Evolutionary conservation across 208 protist genomes (phyloP).

Genomic region (Vickermania spadyakhi): DNA sequence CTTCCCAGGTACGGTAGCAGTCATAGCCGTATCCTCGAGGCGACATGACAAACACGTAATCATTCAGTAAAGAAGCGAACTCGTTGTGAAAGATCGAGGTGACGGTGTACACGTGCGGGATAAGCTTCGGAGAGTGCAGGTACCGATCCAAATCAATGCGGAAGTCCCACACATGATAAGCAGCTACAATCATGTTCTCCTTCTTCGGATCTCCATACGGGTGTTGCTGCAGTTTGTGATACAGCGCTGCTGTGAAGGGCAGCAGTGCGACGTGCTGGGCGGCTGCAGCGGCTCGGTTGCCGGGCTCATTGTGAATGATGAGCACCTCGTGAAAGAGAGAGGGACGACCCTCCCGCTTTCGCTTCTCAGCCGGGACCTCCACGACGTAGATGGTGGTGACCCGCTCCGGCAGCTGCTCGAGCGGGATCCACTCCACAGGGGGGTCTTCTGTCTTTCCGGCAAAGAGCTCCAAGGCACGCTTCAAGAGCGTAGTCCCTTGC

Average conservation of each 20-base stretch:
- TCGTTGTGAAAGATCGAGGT: not conserved
- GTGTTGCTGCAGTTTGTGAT: not conserved
- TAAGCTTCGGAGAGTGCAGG: not conserved
- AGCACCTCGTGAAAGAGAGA: not conserved
- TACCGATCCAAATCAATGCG: not conserved
- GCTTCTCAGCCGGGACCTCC: not conserved
- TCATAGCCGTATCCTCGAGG: not conserved
- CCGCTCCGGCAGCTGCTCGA: not conserved
- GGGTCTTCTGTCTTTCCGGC: not conserved
- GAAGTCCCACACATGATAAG: not conserved
- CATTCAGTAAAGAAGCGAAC: not conserved
- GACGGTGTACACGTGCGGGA: not conserved
- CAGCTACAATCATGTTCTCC: not conserved
- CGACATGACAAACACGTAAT: not conserved
- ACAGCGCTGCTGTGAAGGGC: not conserved
- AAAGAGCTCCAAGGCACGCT: not conserved
- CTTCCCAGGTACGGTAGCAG: not conserved
- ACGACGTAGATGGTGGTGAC: not conserved
- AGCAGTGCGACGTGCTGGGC: not conserved
- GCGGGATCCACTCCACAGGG: not conserved
- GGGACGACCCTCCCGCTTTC: not conserved
- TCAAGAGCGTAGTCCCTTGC: not conserved
- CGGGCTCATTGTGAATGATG: not conserved
- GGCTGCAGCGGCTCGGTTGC: not conserved
- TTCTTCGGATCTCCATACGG: not conserved